Conservation (phyloP, 1,284 basidiomycete species). For the Trametes polyzona region DNA sequence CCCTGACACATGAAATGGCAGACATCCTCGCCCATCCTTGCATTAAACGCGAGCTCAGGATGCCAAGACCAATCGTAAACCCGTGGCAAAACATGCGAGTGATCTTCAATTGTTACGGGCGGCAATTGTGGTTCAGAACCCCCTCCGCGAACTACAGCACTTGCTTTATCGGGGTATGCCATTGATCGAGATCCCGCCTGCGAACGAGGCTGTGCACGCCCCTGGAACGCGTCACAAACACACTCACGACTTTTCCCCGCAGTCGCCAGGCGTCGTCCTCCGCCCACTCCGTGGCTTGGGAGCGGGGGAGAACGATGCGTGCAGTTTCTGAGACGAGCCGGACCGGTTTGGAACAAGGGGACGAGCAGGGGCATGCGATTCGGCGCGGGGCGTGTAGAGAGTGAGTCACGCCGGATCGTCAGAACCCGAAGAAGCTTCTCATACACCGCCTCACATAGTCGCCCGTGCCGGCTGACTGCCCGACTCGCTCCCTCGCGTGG, state of each 20-base stretch:
- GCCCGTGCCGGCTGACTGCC: constrained; percentile 9
- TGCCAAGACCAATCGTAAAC: too few species aligned
- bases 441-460: constrained; percentile 21
- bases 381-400: not conserved
- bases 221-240: not conserved
- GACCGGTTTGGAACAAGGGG: constrained; percentile 1
- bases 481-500: not conserved
- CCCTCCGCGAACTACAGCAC: constrained; percentile 10
- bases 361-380: constrained; percentile 2
- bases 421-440: constrained; percentile 20
- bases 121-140: constrained; percentile 5
- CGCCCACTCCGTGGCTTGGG: not conserved
- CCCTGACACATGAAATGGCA: too few species aligned
- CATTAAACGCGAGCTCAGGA: too few species aligned
- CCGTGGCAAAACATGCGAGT: not conserved
- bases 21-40: too few species aligned
- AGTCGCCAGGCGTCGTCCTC: not conserved
- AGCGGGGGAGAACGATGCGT: not conserved
- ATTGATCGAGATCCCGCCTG: constrained; percentile 6
- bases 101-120: not conserved
- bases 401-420: constrained; percentile 15
- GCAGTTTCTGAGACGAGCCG: not conserved
- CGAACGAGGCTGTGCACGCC: constrained; percentile 18
- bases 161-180: constrained; percentile 8
- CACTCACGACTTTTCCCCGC: not conserved